Evolutionary conservation across 257 asterid genomes (phyloP).

Genomic region (Rhazya stricta): DNA sequence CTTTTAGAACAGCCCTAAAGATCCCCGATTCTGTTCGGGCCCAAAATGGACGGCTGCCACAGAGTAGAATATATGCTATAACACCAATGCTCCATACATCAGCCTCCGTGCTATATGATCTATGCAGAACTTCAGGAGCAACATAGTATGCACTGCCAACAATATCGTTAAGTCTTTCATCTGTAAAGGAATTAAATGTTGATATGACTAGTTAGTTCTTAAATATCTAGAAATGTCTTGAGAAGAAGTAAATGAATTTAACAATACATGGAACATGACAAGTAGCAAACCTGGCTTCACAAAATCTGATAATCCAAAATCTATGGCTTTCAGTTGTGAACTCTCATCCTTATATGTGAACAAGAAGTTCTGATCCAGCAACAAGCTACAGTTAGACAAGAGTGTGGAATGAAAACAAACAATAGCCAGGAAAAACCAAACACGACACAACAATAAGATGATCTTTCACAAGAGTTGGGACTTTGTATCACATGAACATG

Average conservation of each 20-base stretch:
- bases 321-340: constrained; percentile 81
- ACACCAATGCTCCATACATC: constrained; percentile 98
- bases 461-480: background rate
- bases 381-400: constrained; percentile 32
- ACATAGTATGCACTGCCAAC: constrained; percentile 98
- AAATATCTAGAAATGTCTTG: background rate
- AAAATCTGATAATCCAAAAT: constrained; percentile 90
- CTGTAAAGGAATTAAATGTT: constrained; percentile 34
- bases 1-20: constrained; percentile 84
- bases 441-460: background rate
- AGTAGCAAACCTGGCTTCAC: constrained; percentile 74
- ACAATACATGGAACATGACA: background rate
- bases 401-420: background rate
- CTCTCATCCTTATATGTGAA: constrained; percentile 72
- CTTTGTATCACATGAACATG: background rate
- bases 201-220: background rate
- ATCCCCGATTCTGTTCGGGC: constrained; percentile 95
- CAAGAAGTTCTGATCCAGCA: constrained; percentile 77
- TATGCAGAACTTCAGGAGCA: constrained; percentile 93
- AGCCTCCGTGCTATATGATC: constrained; percentile 88
- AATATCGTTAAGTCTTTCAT: constrained; percentile 87
- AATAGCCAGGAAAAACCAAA: constrained; percentile 1
- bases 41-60: constrained; percentile 97
- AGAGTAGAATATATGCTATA: constrained; percentile 67
- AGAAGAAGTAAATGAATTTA: background rate